Base-by-base conservation (phyloP, 352 stramenopile species). In the Globisporangium megalacanthum region DNA sequence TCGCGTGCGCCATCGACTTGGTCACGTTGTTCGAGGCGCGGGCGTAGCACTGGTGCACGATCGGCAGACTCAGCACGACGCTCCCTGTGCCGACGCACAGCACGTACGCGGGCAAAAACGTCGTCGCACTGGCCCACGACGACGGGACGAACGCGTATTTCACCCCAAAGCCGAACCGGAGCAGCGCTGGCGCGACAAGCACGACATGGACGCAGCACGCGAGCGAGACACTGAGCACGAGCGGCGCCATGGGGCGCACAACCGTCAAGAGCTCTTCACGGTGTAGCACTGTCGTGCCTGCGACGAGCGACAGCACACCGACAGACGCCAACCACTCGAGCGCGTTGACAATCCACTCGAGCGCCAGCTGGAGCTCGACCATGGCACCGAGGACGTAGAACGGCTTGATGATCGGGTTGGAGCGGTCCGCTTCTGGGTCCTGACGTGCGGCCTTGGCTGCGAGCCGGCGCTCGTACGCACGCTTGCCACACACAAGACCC, bases 311-410 rank as follows among this genome's bases (percentile, higher is more conserved):
- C 20, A 72, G 59, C 22, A 76, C 64, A 0, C 73, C 73, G 6
- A 81, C 1, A 0, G 76, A 69, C 0, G 73, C 73, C 20, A 83
- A 65, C 2, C 41, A 19, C 58, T 82, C 66, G 39, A 82, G 51
- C 10, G n/a, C 31, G 6, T 62, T 54, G 0, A 75, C 51, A 17
- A 86, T 35, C 66, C 73, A 83, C 57, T 86, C 76, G 37, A 86
- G 56, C 4, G 69, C 70, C 1, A 79, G 58, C 36, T 82, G 73
- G 15, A 86, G 51, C 35, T 86, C 76, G 29, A 83, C 68, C 15
- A 78, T 22, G 7, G 74, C 55, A 15, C 69, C 58, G 15, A 83
- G 49, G 17, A 86, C 53, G 22, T 80, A 75, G 49, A 82, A 65
- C 44, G 69, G 61, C 56, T 69, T 69, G 25, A n/a, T 54, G 50